phyloP scores from a whole-genome alignment of 2,329 filamentous ascomycete genomes.

The Colletotrichum lindemuthianum region DNA sequence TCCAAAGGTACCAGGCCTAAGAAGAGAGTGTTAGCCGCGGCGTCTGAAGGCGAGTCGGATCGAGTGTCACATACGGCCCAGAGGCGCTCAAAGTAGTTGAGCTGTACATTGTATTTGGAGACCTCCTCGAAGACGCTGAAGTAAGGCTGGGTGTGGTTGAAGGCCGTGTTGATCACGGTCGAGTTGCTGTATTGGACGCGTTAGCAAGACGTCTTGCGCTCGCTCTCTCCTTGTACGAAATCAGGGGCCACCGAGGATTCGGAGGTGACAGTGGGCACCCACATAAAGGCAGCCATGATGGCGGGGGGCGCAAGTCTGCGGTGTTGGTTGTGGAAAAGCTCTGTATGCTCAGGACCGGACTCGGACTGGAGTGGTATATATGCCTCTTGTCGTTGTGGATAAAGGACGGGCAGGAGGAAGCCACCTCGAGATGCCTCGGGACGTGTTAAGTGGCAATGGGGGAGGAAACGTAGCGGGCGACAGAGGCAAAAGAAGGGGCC shows the following conservation, averaged over 20 bases:
- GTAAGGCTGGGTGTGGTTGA: constrained; percentile 63
- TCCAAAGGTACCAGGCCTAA: constrained; percentile 92
- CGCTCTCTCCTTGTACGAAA: constrained; percentile 5
- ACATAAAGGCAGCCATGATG: constrained; percentile 34
- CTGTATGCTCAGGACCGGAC: not conserved
- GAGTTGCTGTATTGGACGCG: constrained; percentile 54
- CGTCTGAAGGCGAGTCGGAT: constrained; percentile 4
- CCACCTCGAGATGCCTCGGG: constrained; percentile 26
- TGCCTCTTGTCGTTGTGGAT: too few species aligned
- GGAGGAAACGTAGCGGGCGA: constrained; percentile 20
- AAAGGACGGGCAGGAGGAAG: constrained; percentile 12
- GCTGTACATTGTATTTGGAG: constrained; percentile 80
- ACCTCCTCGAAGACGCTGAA: constrained; percentile 70
- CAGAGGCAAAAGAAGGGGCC: constrained; percentile 21
- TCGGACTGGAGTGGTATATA: not conserved
- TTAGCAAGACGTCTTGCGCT: constrained; percentile 22
- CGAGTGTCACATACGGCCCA: constrained; percentile 75
- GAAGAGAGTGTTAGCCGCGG: constrained; percentile 29
- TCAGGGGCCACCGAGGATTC: not conserved
- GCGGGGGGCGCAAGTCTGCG: constrained; percentile 24
- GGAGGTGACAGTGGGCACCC: constrained; percentile 4
- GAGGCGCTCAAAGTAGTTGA: constrained; percentile 87
- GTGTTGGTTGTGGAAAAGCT: constrained; percentile 9
- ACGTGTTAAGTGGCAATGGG: constrained; percentile 19
- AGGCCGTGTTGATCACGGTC: constrained; percentile 54